Evolutionary conservation across 1,284 basidiomycete genomes (phyloP).

Genomic region (Rhodotorula sp.): DNA sequence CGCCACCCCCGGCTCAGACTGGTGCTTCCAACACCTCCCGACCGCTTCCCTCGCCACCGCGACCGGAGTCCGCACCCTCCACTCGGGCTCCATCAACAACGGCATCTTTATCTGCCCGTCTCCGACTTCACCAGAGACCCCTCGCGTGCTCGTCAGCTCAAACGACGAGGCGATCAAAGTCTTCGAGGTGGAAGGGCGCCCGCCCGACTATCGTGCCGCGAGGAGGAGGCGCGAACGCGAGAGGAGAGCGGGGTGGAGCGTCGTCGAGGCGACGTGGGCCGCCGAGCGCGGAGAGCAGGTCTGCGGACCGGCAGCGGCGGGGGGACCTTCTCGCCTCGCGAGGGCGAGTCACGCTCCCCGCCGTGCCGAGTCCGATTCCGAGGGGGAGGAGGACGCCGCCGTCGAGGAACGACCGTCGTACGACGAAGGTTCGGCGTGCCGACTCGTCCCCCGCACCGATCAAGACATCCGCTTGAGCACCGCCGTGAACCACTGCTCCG

Average conservation of each 20-base stretch:
- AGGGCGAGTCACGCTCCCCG: too few species aligned
- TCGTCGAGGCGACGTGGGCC: slow-evolving; percentile 7
- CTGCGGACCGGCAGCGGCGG: not conserved
- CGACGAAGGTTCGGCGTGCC: slow-evolving; percentile 19
- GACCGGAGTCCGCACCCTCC: slow-evolving; percentile 52
- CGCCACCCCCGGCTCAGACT: slow-evolving; percentile 16
- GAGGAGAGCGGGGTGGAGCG: not conserved
- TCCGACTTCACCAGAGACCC: slow-evolving; percentile 55
- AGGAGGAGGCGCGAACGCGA: slow-evolving; percentile 2
- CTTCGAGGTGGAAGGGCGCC: slow-evolving; percentile 59
- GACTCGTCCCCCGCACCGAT: slow-evolving; percentile 13
- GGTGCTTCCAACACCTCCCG: slow-evolving; percentile 33
- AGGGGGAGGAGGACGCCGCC: not conserved
- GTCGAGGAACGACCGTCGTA: slow-evolving; percentile 32
- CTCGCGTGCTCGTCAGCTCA: slow-evolving; percentile 74
- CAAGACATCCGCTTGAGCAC: slow-evolving; percentile 60
- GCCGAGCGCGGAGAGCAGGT: slow-evolving; percentile 2
- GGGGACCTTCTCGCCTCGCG: too few species aligned
- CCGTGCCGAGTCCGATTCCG: not conserved
- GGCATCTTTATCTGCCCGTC: slow-evolving; percentile 65
- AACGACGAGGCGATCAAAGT: slow-evolving; percentile 76
- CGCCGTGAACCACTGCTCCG: slow-evolving; percentile 68
- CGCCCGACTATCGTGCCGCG: slow-evolving; percentile 22
- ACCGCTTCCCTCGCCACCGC: not conserved
- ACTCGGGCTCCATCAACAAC: slow-evolving; percentile 75